These are phyloP conservation scores for Coriaria nepalensis DNA, from an alignment of 306 rosid genomes.

Conservation along the genomic window DNA sequence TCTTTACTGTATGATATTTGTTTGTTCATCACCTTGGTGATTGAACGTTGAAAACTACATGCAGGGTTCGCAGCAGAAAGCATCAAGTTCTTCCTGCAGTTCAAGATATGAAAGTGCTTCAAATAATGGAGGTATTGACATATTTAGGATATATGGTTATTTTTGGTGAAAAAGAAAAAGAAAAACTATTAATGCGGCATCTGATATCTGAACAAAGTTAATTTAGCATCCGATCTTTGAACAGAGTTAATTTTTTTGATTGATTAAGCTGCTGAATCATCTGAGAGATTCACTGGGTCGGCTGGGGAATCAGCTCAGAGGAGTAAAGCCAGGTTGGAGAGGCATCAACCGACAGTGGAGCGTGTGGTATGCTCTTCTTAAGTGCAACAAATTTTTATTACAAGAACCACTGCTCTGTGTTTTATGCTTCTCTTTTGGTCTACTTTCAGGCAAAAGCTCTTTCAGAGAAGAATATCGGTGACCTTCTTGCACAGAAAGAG, in stretches of 20 bases:
- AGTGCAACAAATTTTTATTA: conserved; percentile 4
- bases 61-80: conserved; percentile 32
- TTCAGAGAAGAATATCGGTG: conserved; percentile 84
- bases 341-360: conserved; percentile 70
- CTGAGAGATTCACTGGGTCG: conserved; percentile 40
- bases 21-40: conserved; percentile 1
- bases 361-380: conserved; percentile 58
- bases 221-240: conserved; percentile 1
- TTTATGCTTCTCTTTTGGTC: conserved; percentile 15
- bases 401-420: conserved; percentile 10
- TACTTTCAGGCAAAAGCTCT: conserved; percentile 71
- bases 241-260: conserved; percentile 9
- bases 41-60: conserved; percentile 4
- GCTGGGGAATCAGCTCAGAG: conserved; percentile 59
- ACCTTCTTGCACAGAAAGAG: conserved; percentile 63
- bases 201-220: conserved; percentile 2
- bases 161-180: no score
- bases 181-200: neutral
- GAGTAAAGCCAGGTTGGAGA: conserved; percentile 65
- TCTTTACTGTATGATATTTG: conserved; percentile 6
- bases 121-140: conserved; percentile 36
- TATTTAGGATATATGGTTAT: conserved; percentile 10
- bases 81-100: conserved; percentile 20
- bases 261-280: conserved; percentile 25
- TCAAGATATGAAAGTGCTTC: conserved; percentile 41